Percentiles rank a stretch among this genome's conserved stretches.
These are phyloP conservation scores for Pulchroboletus neoregius DNA, from an alignment of 1,284 basidiomycete genomes.

Conservation along the genomic window DNA sequence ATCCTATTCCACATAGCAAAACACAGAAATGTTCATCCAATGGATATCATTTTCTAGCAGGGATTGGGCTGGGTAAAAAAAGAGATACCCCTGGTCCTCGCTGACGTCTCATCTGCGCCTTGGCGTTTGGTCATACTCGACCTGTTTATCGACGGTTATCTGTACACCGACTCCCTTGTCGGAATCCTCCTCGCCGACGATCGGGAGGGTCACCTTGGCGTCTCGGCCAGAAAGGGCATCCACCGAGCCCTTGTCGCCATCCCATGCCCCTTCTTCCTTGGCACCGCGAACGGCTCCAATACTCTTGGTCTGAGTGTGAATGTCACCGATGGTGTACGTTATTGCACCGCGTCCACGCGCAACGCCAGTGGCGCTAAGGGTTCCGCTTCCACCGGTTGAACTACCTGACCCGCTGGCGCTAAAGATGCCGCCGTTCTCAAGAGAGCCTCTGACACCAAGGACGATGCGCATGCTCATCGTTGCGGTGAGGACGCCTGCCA, in stretches of 20 bases:
- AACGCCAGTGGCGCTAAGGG: constrained; percentile 33
- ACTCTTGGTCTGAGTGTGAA: constrained; percentile 46
- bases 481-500: constrained; percentile 77
- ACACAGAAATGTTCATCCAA: background rate
- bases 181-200: constrained; percentile 26
- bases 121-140: constrained; percentile 43
- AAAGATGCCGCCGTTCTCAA: constrained; percentile 65
- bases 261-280: constrained; percentile 34
- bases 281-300: constrained; percentile 31
- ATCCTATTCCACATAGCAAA: constrained; percentile 11
- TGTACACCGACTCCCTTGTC: constrained; percentile 43
- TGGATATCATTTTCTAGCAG: constrained; percentile 5
- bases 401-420: constrained; percentile 49
- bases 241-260: constrained; percentile 54
- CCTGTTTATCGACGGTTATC: constrained; percentile 52
- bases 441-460: constrained; percentile 68
- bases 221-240: constrained; percentile 34
- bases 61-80: constrained; percentile 3
- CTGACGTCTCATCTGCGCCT: constrained; percentile 16
- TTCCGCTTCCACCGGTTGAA: constrained; percentile 33
- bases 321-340: constrained; percentile 65
- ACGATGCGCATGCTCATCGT: constrained; percentile 83
- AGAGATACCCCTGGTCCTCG: background rate
- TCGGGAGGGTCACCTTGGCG: constrained; percentile 41
- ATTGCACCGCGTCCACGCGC: constrained; percentile 39